phyloP scores from a whole-genome alignment of 1,284 basidiomycete species.

The Ganoderma lingzhi region DNA sequence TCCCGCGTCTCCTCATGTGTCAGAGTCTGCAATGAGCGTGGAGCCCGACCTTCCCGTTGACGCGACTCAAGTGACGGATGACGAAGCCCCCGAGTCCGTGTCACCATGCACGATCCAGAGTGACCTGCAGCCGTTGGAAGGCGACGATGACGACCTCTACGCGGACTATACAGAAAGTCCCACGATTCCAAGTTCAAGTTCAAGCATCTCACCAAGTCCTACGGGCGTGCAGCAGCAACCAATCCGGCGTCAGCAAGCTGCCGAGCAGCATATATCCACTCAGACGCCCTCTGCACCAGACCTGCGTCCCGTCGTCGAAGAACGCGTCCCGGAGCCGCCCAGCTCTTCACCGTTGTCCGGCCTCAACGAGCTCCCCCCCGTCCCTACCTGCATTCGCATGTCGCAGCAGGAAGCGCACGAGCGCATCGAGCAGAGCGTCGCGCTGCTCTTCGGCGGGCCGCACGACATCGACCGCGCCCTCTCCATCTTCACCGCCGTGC shows the following conservation, averaged over 20 bases:
- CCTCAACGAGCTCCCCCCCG: not conserved
- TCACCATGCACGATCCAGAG: not conserved
- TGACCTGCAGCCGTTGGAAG: not conserved
- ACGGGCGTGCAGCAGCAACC: not conserved
- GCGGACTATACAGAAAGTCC: not conserved
- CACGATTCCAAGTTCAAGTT: not conserved
- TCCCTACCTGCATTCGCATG: not conserved
- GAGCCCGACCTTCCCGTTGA: not conserved
- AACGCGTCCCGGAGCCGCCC: not conserved
- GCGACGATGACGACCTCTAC: not conserved
- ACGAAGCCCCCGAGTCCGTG: not conserved
- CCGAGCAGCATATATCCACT: not conserved
- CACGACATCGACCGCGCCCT: conserved; percentile 11
- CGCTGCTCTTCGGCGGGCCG: conserved; percentile 6
- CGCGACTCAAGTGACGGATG: not conserved
- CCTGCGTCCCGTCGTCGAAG: not conserved
- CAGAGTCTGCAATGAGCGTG: not conserved
- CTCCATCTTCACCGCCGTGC: conserved; percentile 65
- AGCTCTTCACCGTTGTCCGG: not conserved
- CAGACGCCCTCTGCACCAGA: not conserved
- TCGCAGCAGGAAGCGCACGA: not conserved
- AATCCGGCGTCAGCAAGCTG: not conserved
- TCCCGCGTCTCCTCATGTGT: not conserved
- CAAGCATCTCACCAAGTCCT: not conserved
- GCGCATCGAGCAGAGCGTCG: not conserved